Conservation (phyloP, 305 asterid species). For the Solanum hybrid region DNA sequence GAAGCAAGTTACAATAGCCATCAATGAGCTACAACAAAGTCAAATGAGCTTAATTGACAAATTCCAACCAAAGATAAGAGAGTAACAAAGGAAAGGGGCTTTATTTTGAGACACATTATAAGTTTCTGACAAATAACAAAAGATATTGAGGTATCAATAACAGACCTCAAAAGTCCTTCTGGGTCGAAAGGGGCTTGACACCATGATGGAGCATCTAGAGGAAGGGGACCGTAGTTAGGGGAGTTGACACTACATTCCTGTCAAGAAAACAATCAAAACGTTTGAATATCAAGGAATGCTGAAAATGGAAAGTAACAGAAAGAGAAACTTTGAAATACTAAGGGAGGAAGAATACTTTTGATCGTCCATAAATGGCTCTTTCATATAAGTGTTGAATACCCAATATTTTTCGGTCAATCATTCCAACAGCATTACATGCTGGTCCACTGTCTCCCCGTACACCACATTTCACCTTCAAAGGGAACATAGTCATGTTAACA, state of each 20-base stretch:
- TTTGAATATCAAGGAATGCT: background rate
- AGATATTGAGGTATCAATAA: background rate
- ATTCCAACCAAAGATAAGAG: background rate
- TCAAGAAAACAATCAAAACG: slow-evolving; percentile 4
- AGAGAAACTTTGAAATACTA: background rate
- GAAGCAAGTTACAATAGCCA: slow-evolving; percentile 56
- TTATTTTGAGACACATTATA: background rate
- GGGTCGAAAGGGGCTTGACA: slow-evolving; percentile 73
- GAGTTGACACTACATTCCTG: slow-evolving; percentile 70
- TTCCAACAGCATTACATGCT: slow-evolving; percentile 68
- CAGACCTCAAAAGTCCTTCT: slow-evolving; percentile 65
- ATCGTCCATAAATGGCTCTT: slow-evolving; percentile 57
- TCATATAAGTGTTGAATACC: slow-evolving; percentile 51
- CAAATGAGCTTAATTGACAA: slow-evolving; percentile 11
- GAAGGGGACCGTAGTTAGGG: slow-evolving; percentile 69
- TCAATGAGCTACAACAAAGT: slow-evolving; percentile 43
- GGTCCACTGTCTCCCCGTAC: slow-evolving; percentile 61
- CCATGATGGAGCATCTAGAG: slow-evolving; percentile 64
- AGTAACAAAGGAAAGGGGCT: background rate
- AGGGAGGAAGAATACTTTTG: slow-evolving; percentile 22
- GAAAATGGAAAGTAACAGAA: background rate
- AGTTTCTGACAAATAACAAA: background rate
- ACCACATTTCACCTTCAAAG: slow-evolving; percentile 52
- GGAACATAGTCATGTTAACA: slow-evolving; percentile 5
- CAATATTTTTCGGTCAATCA: slow-evolving; percentile 53